phyloP scores from a whole-genome alignment of 148 eudicot genomes.

The Drosera capensis region DNA sequence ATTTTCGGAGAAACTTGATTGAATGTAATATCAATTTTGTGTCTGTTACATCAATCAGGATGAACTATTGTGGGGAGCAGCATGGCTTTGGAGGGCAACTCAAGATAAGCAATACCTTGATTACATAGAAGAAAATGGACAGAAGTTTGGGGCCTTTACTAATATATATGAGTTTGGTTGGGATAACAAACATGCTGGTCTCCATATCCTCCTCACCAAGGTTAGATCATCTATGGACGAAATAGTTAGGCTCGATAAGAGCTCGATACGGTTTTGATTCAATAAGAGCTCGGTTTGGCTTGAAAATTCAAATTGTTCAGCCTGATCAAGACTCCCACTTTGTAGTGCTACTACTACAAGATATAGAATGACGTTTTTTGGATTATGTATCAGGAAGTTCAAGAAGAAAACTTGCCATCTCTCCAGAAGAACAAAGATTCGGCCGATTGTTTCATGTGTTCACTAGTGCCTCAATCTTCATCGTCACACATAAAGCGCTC shows the following conservation, averaged over 20 bases:
- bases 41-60: too few relatives aligned
- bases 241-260: not conserved
- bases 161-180: conserved; percentile 84
- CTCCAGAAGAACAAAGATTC: conserved; percentile 72
- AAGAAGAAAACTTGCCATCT: conserved; percentile 35
- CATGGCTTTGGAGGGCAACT: conserved; percentile 84
- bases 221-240: too few relatives aligned
- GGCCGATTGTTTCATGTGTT: conserved; percentile 87
- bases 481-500: conserved; percentile 57
- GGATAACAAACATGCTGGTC: conserved; percentile 98
- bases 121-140: conserved; percentile 57
- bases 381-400: conserved; percentile 50
- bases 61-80: conserved; percentile 94
- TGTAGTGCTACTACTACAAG: too few relatives aligned
- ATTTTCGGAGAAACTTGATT: too few relatives aligned
- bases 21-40: too few relatives aligned
- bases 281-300: too few relatives aligned
- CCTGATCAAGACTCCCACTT: too few relatives aligned
- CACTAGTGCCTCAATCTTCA: conserved; percentile 57
- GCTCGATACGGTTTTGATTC: too few relatives aligned
- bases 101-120: conserved; percentile 45
- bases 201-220: conserved; percentile 74
- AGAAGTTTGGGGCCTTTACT: conserved; percentile 84
- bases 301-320: too few relatives aligned
- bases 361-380: too few relatives aligned